phyloP scores from a whole-genome alignment of 768 basidiomycete species.

The Gloeopeniophorella convolvens region DNA sequence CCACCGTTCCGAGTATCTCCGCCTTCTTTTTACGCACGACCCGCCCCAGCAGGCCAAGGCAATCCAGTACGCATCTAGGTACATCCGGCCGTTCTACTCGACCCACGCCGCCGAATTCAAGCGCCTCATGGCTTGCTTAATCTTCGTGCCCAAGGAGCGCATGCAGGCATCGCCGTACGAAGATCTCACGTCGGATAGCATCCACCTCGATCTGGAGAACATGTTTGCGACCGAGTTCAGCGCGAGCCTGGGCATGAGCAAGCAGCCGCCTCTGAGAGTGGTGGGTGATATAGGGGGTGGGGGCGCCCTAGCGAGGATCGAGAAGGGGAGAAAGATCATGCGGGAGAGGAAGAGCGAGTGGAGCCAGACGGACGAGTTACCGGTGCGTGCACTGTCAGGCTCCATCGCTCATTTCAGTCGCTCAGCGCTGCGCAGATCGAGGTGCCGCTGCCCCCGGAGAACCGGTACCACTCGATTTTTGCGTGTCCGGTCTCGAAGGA shows the following conservation, averaged over 20 bases:
- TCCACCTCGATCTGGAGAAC: constrained; percentile 74
- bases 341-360: constrained; percentile 90
- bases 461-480: constrained; percentile 95
- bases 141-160: constrained; percentile 62
- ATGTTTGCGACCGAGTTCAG: constrained; percentile 90
- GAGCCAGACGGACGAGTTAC: constrained; percentile 83
- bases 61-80: constrained; percentile 65
- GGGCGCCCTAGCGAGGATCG: constrained; percentile 85
- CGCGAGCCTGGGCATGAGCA: constrained; percentile 78
- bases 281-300: constrained; percentile 91
- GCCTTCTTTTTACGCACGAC: constrained; percentile 58
- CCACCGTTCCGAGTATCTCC: constrained; percentile 86
- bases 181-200: constrained; percentile 60
- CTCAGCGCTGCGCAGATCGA: constrained; percentile 61
- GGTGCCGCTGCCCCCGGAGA: constrained; percentile 78
- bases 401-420: constrained; percentile 17
- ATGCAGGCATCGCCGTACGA: constrained; percentile 68
- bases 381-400: constrained; percentile 41
- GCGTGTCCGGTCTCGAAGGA: constrained; percentile 98
- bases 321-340: constrained; percentile 92
- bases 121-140: constrained; percentile 62
- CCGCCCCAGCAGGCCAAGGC: constrained; percentile 54
- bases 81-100: constrained; percentile 57
- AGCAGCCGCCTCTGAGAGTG: constrained; percentile 80
- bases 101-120: constrained; percentile 59